Base-by-base conservation (phyloP, 2,329 filamentous ascomycete genomes). In the Pleoardoris graminearum region DNA sequence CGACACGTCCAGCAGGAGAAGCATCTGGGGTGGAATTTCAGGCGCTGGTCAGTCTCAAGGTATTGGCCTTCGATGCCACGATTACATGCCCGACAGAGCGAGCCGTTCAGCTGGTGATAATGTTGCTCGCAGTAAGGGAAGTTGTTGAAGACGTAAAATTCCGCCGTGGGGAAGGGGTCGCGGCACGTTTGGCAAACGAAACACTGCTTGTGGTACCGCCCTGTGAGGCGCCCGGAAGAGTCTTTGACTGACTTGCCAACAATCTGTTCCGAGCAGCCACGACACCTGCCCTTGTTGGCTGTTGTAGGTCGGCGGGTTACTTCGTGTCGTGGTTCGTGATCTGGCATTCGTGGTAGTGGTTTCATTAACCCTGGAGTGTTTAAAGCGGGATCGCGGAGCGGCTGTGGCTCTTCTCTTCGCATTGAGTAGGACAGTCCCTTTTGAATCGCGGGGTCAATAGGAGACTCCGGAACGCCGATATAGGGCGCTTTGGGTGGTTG, bases 31-130 rank as follows among this genome's bases (percentile, higher is more conserved):
- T 99, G 94, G 73, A 91, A 94, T 71, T 97, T 97, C 62, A 85
- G 81, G 29, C 81, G 78, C 33, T 79, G 74, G 63, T 91, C 89
- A 25, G 94, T 95, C 70, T 96, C 91, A 32, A 97, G 80, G 65
- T 96, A 99, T 62, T 92, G 87, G 0, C 94, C 94, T 73, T 99
- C 94, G 61, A 99, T 97, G 12, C 94, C 94, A 10, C 80, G 79
- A 58, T 89, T 83, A 72, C 94, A 99, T 25, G 82, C 82, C 14
- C 83, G 82, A 70, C 94, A 99, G 1, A 97, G 77, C 41, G 90
- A 96, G 45, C 88, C 88, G 64, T 97, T 97, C 29, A 94, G 82
- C 71, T 89, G 84, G 76, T 99, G 94, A 70, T 97, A 99, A 74
- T 97, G 91, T 44, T 87, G 85, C 61, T 91, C 88, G 74, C 94